Base-by-base conservation (phyloP, 345 rosid genomes). In the Citrus sp. region DNA sequence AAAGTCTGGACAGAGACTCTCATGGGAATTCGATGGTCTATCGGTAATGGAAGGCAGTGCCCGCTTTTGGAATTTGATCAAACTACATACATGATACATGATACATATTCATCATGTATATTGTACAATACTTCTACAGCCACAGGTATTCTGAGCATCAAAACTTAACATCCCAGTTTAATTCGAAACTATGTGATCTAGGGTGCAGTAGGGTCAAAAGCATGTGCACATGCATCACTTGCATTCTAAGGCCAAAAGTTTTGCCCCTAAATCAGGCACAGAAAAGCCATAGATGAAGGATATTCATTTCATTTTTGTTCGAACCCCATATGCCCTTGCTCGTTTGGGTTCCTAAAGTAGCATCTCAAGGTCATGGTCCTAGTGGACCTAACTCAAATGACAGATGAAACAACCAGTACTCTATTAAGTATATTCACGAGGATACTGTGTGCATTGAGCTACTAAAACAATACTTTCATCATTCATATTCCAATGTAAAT, bases 161-260 rank as follows among this genome's bases (percentile, higher is more conserved):
- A 77, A 30, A 38, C 55, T 70, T 40, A 18, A 19, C 61, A 30
- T 30, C 60, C 49, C 25, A 61, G 35, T 25, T 64, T 24, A 73
- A 72, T 24, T 78, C 72, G 63, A 24, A 64, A 30, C 38, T 54
- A 13, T 49, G 74, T 30, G 6, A 38, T 38, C 0, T 9, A 1
- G 27, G 65, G 64, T 22, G 3, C 73, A 18, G 79, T 78, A 34
- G 82, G 85, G 78, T 51, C 76, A 38, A 64, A 25, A 51, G 77
- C 81, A 83, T 72, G 83, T 77, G 83, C 38, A 25, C 9, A 61
- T 69, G 81, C 67, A 60, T 58, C 49, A 0, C 49, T 2, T 42
- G 49, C 14, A 42, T 42, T 25, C 9, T 73, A n/a, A 37, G 70
- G 63, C 79, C 62, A 77, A 62, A 16, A 69, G 70, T 63, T 13